Percentiles rank a stretch among this genome's conserved stretches.
Conservation (phyloP, 2,329 filamentous ascomycete species). For the Diaporthe velutina region DNA sequence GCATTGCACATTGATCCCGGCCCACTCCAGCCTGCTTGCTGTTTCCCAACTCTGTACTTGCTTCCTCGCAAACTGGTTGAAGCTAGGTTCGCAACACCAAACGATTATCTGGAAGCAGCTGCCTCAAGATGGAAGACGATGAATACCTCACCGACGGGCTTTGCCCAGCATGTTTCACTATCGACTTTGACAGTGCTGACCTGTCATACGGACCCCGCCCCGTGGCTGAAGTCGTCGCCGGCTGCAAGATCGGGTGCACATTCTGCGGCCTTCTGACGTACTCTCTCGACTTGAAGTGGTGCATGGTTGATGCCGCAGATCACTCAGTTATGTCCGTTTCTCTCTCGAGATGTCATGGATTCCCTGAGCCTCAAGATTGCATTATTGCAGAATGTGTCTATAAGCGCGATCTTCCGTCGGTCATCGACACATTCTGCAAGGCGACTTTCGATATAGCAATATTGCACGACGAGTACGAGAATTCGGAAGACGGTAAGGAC, state of each 20-base stretch:
- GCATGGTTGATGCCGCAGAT: background rate
- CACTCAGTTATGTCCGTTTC: background rate
- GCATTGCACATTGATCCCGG: background rate
- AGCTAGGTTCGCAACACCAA: background rate
- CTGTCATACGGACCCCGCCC: background rate
- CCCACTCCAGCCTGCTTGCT: background rate
- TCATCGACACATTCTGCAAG: background rate
- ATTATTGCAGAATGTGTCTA: background rate
- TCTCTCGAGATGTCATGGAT: too few species aligned
- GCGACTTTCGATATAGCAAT: background rate
- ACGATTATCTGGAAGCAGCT: too few species aligned
- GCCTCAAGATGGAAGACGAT: background rate
- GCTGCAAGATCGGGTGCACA: background rate
- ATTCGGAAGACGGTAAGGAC: background rate
- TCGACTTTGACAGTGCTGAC: background rate
- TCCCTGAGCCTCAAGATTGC: background rate
- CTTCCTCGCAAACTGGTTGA: background rate
- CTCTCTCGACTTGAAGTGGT: background rate
- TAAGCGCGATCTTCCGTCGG: too few species aligned
- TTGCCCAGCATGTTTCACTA: background rate
- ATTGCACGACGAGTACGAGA: background rate
- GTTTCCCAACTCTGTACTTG: background rate
- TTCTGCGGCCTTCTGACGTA: background rate
- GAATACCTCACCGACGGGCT: background rate
- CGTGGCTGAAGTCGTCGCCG: background rate